Base-by-base conservation (phyloP, 2,329 filamentous ascomycete genomes). In the Metarhizium robertsii region DNA sequence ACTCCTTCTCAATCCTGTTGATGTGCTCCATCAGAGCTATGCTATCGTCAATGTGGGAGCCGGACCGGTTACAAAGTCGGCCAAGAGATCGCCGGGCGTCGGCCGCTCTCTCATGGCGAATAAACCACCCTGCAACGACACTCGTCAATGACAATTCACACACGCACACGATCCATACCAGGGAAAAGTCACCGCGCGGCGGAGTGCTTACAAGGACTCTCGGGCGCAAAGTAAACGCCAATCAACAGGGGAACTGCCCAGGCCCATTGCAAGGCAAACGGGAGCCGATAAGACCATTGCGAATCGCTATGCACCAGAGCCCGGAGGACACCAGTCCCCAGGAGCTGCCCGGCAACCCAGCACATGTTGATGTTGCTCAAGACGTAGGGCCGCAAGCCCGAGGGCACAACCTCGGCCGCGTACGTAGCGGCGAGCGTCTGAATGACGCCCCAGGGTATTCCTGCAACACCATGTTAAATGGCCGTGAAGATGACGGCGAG, bases 21-120 rank as follows among this genome's bases (percentile, higher is more conserved):
- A 73, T 75, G 48, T 73, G 67, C 6, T 70, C 65, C 65, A 75
- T 73, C 53, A 71, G 61, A 50, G 67, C 65, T 34, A 74, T 60
- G 34, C 78, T 75, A 55, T 79, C 71, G 54, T 79, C 77, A 6
- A 68, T 66, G 38, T 67, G 60, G 29, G 69, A 68, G 29, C 61
- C 55, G 53, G 69, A 61, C 45, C 66, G 56, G 34, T 67, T 61
- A 40, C 53, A 60, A 10, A 74, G 66, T 3, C 69, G 63, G 29
- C 58, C 10, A 6, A 50, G 48, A 6, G 48, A 25, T 4, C 29
- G 48, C 5, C 48, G 30, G 48, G 48, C 48, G 4, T 36, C 48
- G 2, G 3, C 30, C 3, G 48, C 30, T 13, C 16, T 36, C 32
- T 50, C 48, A 25, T 50, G 48, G 4, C 48, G 48, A 13, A 50